These are phyloP conservation scores for Pseudohyphozyma bogoriensis DNA, from an alignment of 768 basidiomycete genomes.

Conservation along the genomic window DNA sequence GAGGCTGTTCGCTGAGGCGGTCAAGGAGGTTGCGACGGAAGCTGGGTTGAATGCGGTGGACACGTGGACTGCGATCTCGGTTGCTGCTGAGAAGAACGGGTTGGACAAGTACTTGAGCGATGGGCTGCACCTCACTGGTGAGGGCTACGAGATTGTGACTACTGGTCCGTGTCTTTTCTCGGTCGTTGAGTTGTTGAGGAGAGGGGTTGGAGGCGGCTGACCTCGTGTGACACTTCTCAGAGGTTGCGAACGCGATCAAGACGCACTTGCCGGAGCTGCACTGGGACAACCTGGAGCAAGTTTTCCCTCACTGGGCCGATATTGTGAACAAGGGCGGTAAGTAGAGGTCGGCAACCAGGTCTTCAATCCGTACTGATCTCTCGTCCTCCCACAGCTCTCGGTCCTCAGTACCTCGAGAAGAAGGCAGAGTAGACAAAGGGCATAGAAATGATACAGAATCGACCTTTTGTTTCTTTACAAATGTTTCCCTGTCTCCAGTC, in stretches of 20 bases:
- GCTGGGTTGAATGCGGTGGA: constrained; percentile 5
- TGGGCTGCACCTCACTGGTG: constrained; percentile 21
- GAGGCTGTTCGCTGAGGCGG: constrained; percentile 18
- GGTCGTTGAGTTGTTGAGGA: neutral
- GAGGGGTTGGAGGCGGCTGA: neutral
- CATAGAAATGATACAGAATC: too few species aligned
- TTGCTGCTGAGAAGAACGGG: neutral
- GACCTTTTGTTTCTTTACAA: too few species aligned
- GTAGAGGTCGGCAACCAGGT: too few species aligned
- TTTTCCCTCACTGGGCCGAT: constrained; percentile 25
- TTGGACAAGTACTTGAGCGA: constrained; percentile 18
- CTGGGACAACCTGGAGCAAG: constrained; percentile 21
- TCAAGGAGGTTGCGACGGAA: constrained; percentile 7
- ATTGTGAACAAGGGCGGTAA: too few species aligned
- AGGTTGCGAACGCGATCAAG: constrained; percentile 5
- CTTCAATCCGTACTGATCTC: too few species aligned
- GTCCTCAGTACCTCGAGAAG: too few species aligned
- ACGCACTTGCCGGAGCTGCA: constrained; percentile 19
- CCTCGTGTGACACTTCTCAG: neutral
- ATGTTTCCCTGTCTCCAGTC: too few species aligned
- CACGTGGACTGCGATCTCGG: constrained; percentile 14
- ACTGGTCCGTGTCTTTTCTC: constrained; percentile 5
- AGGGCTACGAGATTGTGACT: constrained; percentile 21
- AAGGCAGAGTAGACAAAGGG: too few species aligned
- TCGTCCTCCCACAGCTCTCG: too few species aligned